Percentiles rank a stretch among this genome's conserved stretches.
Evolutionary conservation across 306 rosid genomes (phyloP).

Genomic region (Quercus dentata): DNA sequence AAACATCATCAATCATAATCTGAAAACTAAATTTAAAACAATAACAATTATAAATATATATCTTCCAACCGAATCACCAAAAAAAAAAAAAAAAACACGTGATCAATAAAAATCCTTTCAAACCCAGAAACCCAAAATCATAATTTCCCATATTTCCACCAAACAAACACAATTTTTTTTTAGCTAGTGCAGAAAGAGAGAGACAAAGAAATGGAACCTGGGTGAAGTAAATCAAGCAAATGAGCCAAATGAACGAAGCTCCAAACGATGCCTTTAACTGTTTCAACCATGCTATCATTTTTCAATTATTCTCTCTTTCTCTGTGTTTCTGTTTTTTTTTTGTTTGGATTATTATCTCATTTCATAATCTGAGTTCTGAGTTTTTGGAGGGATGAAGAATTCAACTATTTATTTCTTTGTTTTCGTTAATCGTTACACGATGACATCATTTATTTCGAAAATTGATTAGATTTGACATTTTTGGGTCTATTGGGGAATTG

Average conservation of each 20-base stretch:
- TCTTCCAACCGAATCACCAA: no score
- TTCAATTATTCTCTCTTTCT: slow-evolving; percentile 1
- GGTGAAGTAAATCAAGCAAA: slow-evolving; percentile 88
- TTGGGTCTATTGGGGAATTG: background rate
- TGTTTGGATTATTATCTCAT: background rate
- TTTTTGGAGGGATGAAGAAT: slow-evolving; percentile 8
- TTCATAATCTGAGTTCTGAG: background rate
- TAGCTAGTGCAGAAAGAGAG: background rate
- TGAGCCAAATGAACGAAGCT: slow-evolving; percentile 69
- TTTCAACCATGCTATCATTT: slow-evolving; percentile 65
- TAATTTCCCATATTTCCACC: slow-evolving; percentile 15
- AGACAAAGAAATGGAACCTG: slow-evolving; percentile 46
- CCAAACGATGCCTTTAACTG: slow-evolving; percentile 59
- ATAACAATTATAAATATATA: no score
- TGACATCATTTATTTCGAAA: background rate
- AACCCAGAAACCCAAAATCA: slow-evolving; percentile 9
- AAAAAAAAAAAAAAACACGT: no score
- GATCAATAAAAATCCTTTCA: no score
- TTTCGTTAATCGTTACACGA: no score
- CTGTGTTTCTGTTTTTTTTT: background rate
- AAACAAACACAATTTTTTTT: background rate
- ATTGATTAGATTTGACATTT: slow-evolving; percentile 27
- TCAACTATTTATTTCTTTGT: slow-evolving; percentile 1
- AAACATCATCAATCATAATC: background rate
- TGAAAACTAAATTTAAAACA: no score